A percentile compares a stretch with the other conserved stretches of the same genome.
Conservation (phyloP, 2,329 filamentous ascomycete genomes). For the Beauveria brongniartii region DNA sequence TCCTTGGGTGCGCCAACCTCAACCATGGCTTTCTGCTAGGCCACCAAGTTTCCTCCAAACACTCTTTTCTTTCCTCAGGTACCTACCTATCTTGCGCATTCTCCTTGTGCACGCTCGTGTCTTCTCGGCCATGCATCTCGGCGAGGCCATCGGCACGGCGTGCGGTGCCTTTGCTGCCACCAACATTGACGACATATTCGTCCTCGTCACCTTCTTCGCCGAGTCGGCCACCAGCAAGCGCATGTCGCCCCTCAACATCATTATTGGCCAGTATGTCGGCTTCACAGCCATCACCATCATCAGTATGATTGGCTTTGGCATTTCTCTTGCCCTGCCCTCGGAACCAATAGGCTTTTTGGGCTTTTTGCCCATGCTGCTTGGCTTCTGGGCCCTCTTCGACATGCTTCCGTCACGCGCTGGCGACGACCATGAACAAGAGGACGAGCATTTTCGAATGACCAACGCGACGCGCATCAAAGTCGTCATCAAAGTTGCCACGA, state of each 20-base stretch:
- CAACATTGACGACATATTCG: conserved; percentile 31
- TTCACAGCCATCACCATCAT: conserved; percentile 26
- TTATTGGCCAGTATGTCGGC: conserved; percentile 22
- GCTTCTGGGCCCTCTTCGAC: conserved; percentile 21
- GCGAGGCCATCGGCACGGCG: conserved; percentile 19
- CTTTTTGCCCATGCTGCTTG: conserved; percentile 24
- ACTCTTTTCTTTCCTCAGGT: neutral
- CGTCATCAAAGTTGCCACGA: conserved; percentile 21
- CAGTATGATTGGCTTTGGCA: conserved; percentile 27
- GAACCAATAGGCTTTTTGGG: conserved; percentile 29
- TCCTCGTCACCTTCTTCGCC: conserved; percentile 29
- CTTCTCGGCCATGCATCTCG: conserved; percentile 14
- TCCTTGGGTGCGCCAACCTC: too few relatives aligned
- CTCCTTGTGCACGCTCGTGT: neutral
- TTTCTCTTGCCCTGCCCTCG: conserved; percentile 22
- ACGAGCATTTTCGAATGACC: conserved; percentile 3
- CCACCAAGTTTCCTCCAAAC: neutral
- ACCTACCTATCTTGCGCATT: neutral
- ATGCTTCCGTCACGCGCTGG: conserved; percentile 16
- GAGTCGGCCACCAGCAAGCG: conserved; percentile 21
- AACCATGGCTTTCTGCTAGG: too few relatives aligned
- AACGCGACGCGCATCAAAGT: conserved; percentile 13
- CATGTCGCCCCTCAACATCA: conserved; percentile 18
- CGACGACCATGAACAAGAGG: conserved; percentile 12
- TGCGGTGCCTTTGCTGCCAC: conserved; percentile 22